Percentiles rank a stretch among this genome's conserved stretches.
Evolutionary conservation across 2,329 filamentous ascomycete species (phyloP).

Genomic region (Colletotrichum sp.): DNA sequence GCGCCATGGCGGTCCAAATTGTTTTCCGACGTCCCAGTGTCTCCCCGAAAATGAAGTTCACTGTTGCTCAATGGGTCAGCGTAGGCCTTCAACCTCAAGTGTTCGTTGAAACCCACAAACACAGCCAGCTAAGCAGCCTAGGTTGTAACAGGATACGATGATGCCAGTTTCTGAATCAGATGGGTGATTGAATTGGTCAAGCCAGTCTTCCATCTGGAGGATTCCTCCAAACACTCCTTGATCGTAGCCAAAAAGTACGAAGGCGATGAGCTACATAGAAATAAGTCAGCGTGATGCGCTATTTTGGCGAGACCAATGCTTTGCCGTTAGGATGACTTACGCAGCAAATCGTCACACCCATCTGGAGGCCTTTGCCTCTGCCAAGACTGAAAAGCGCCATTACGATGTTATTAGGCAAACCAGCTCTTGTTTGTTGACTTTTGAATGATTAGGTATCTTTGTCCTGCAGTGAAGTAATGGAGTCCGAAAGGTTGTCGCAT

Average conservation of each 20-base stretch:
- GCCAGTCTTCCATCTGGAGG: conserved; percentile 48
- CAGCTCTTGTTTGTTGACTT: neutral
- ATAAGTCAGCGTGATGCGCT: fast-evolving
- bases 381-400: neutral
- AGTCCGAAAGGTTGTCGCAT: neutral
- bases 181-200: conserved; percentile 29
- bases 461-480: neutral
- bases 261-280: conserved; percentile 1
- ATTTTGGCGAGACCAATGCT: fast-evolving
- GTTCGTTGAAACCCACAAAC: conserved; percentile 6
- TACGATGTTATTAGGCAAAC: too few species aligned
- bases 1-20: conserved; percentile 32
- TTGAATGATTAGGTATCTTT: neutral
- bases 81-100: fast-evolving
- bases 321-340: neutral
- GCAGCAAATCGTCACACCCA: conserved; percentile 2
- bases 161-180: conserved; percentile 31
- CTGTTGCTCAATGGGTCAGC: neutral
- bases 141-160: conserved; percentile 37
- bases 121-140: conserved; percentile 48
- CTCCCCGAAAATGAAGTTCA: conserved; percentile 34
- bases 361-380: neutral
- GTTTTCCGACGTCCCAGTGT: conserved; percentile 36
- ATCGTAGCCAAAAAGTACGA: conserved; percentile 48
- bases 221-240: conserved; percentile 55